These are phyloP conservation scores for Ciborinia camelliae DNA, from an alignment of 2,329 filamentous ascomycete species.

Conservation along the genomic window DNA sequence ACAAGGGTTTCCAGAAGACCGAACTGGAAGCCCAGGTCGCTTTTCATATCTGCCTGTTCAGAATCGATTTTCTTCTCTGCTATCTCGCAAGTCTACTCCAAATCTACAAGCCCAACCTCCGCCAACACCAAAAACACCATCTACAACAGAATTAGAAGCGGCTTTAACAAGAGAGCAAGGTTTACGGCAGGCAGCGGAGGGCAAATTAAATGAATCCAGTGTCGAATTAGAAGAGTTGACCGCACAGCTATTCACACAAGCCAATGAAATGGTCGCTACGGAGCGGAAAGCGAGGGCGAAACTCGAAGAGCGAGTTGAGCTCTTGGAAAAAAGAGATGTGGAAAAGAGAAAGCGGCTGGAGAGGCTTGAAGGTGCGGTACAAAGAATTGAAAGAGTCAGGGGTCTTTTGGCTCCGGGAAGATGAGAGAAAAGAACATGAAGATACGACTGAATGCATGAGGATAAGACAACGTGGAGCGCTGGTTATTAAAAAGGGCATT, in stretches of 20 bases:
- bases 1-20: slow-evolving; percentile 35
- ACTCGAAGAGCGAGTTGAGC: slow-evolving; percentile 66
- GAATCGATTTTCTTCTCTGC: slow-evolving; percentile 44
- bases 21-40: slow-evolving; percentile 31
- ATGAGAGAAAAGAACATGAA: slow-evolving; percentile 22
- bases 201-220: slow-evolving; percentile 61
- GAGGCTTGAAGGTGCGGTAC: slow-evolving; percentile 66
- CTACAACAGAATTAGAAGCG: slow-evolving; percentile 52
- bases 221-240: slow-evolving; percentile 76
- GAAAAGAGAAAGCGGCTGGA: slow-evolving; percentile 69
- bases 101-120: slow-evolving; percentile 36
- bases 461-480: slow-evolving; percentile 14
- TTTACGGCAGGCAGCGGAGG: slow-evolving; percentile 66
- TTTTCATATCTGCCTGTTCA: slow-evolving; percentile 35
- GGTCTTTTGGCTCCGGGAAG: slow-evolving; percentile 47
- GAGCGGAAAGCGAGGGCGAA: slow-evolving; percentile 68
- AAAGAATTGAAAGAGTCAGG: slow-evolving; percentile 67
- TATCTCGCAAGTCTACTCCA: slow-evolving; percentile 48
- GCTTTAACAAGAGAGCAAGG: slow-evolving; percentile 64
- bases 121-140: slow-evolving; percentile 29
- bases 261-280: slow-evolving; percentile 81
- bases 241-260: slow-evolving; percentile 72
- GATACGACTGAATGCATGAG: slow-evolving; percentile 8
- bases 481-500: slow-evolving; percentile 21
- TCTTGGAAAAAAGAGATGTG: slow-evolving; percentile 65